A percentile compares a stretch with the other conserved stretches of the same genome.
Conservation (phyloP, 169 alveolate species). For the Cryptosporidium xiaoi region DNA sequence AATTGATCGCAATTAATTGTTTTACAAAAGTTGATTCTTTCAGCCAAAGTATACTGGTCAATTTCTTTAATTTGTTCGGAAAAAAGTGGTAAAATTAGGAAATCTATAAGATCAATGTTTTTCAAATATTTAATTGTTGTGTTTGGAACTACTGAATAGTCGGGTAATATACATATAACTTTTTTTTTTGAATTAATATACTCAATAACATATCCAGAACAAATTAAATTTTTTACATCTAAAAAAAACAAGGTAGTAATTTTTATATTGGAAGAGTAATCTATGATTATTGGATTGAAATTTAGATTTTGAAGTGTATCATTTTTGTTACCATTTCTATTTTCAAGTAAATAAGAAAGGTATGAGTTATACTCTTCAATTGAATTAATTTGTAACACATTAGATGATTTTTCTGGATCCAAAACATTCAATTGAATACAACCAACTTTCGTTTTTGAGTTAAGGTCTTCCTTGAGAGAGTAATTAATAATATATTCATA, state of each 20-base stretch:
- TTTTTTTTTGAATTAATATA: background rate
- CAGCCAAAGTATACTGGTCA: background rate
- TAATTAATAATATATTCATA: slow-evolving; percentile 32
- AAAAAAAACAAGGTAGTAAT: slow-evolving; percentile 31
- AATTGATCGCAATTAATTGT: slow-evolving; percentile 7
- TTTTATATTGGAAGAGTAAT: slow-evolving; percentile 6
- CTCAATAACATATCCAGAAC: slow-evolving; percentile 38
- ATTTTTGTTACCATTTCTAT: background rate
- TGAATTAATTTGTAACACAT: background rate
- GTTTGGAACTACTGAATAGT: slow-evolving; percentile 25
- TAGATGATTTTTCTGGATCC: slow-evolving; percentile 34
- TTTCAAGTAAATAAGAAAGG: background rate
- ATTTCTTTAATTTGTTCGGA: background rate
- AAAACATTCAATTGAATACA: slow-evolving; percentile 27
- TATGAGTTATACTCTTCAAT: slow-evolving; percentile 1
- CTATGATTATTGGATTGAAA: slow-evolving; percentile 19
- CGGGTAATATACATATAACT: slow-evolving; percentile 35
- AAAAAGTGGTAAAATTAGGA: slow-evolving; percentile 25
- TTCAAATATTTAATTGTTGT: slow-evolving; percentile 27
- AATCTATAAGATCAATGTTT: background rate
- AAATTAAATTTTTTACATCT: slow-evolving; percentile 9
- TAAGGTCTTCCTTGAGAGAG: slow-evolving; percentile 16
- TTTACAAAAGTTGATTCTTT: slow-evolving; percentile 27
- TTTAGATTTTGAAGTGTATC: background rate
- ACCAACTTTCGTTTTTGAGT: slow-evolving; percentile 63